Base-by-base conservation (phyloP, 192 early-diverging fungal species). In the Thoreauomyces humboldtii region DNA sequence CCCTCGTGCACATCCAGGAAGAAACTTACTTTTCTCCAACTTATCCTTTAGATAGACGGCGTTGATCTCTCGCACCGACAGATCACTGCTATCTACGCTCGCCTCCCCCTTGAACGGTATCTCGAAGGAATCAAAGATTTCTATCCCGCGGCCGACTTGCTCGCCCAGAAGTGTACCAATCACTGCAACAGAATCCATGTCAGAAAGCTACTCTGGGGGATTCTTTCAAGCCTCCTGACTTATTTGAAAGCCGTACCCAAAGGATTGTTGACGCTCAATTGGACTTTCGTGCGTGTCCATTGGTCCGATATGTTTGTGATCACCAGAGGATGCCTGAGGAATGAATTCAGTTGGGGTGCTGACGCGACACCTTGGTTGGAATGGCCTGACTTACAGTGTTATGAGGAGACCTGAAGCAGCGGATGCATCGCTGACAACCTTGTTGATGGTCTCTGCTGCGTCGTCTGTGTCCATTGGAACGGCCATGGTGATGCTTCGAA, bases 271-370 rank as follows among this genome's bases (percentile, higher is more conserved):
- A 50, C 34, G 19, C 46, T 52, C 24, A 24, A n/a, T 57, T 92
- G 91, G 60, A 89, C 65, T 35, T 79, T 81, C 5, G 75, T 80
- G 22, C 92, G 78, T 29, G 87, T 92, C 72, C 80, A 92, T 59
- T 94, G 92, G 68, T 94, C 92, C 5, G 91, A 92, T 50, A 92
- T 87, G 47, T 94, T 94, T 35, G 92, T 73, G 54, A 94, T 76
- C n/a, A 90, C 90, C 55, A 94, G 80, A 4, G 92, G 90, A 76
- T 94, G 92, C 21, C 91, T 92, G 74, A 43, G 35, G 1, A 42
- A 17, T 6, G 7, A 7, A 42, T 25, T 43, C 3, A 21, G 14
- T 50, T 1, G 17, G 31, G 31, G n/a, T 25, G 45, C 68, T n/a
- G 11, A 35, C 38, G 7, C 14, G 31, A 35, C 5, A 7, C 31